Percentiles rank a stretch among this genome's conserved stretches.
Evolutionary conservation across 257 asterid genomes (phyloP).

Genomic region (Penstemon eatonii): DNA sequence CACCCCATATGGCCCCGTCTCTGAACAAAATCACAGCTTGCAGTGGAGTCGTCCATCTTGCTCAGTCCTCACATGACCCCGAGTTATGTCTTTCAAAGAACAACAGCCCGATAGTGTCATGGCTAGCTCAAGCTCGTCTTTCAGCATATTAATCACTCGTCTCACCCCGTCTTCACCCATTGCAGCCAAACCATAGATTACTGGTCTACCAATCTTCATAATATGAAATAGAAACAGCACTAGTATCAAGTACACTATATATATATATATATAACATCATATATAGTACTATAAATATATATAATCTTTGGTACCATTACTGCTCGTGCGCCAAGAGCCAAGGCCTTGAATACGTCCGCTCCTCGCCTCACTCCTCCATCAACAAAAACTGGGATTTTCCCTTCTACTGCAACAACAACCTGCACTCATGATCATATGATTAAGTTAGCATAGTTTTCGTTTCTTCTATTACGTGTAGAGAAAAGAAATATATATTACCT

Average conservation of each 20-base stretch:
- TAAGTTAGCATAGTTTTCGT: neutral
- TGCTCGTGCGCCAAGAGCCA: conserved; percentile 70
- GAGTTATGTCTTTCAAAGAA: conserved; percentile 42
- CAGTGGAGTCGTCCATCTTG: conserved; percentile 30
- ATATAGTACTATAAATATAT: neutral
- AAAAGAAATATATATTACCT: conserved; percentile 33
- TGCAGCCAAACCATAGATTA: conserved; percentile 53
- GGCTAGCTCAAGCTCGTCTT: conserved; percentile 58
- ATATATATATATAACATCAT: neutral
- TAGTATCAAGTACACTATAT: neutral
- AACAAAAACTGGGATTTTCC: conserved; percentile 54
- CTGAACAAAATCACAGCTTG: conserved; percentile 31
- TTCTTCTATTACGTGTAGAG: neutral
- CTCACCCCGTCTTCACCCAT: conserved; percentile 59
- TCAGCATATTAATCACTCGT: conserved; percentile 47
- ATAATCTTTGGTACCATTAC: conserved; percentile 43
- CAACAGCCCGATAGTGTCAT: conserved; percentile 70
- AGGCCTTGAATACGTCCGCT: conserved; percentile 68
- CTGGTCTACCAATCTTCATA: conserved; percentile 60
- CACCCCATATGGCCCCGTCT: too few species aligned
- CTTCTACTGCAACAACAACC: conserved; percentile 63
- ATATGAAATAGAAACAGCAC: neutral
- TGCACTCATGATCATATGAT: conserved; percentile 4
- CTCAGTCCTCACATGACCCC: conserved; percentile 48
- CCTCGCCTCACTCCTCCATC: conserved; percentile 81